Conservation (phyloP, 106 monocot genomes). For the Dendrobium catenatum region DNA sequence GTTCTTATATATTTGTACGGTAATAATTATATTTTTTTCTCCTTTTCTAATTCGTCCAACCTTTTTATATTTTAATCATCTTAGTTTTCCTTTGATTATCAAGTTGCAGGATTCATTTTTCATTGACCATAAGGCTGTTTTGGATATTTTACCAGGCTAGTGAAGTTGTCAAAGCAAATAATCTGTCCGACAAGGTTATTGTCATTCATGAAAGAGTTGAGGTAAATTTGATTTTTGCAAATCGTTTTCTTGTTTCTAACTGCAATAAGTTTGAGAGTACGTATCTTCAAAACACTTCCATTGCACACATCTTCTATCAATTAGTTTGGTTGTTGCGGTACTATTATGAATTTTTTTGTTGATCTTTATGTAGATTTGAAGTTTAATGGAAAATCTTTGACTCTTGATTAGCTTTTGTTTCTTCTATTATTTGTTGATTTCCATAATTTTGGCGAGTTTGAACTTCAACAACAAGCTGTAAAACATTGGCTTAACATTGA, state of each 20-base stretch:
- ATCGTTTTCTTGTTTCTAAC: not conserved
- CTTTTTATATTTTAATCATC: not conserved
- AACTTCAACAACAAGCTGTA: not conserved
- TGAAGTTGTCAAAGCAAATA: constrained; percentile 87
- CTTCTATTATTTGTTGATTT: not conserved
- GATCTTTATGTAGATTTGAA: not conserved
- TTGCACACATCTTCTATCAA: not conserved
- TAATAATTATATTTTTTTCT: not conserved
- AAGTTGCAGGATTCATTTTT: not conserved
- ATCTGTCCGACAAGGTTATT: constrained; percentile 72
- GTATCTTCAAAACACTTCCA: not conserved
- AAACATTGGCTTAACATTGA: not conserved
- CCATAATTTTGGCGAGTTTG: not conserved
- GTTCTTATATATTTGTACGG: not conserved
- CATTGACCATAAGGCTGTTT: not conserved
- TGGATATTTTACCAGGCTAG: constrained; percentile 40
- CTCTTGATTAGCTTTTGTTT: not conserved
- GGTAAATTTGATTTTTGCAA: constrained; percentile 27
- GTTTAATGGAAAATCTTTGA: not conserved
- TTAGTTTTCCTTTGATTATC: not conserved
- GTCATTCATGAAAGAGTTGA: constrained; percentile 92
- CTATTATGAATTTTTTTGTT: not conserved
- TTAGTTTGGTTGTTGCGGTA: not conserved
- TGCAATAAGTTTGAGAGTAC: not conserved
- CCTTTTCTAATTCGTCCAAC: not conserved